Percentiles rank a stretch among this genome's conserved stretches.
phyloP scores from a whole-genome alignment of 805 yeast species.

The Debaryomyces prosopidis region DNA sequence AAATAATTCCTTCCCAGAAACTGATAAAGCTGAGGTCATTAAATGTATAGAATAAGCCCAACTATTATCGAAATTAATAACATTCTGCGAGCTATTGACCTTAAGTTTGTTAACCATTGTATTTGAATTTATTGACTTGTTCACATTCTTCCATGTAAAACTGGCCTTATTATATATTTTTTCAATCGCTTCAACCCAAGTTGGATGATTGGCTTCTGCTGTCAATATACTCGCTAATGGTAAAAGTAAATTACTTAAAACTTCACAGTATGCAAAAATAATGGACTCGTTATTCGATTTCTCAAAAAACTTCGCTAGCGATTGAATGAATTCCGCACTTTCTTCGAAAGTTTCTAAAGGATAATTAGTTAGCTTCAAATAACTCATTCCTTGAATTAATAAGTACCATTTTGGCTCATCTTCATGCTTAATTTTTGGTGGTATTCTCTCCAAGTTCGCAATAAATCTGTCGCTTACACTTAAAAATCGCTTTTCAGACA shows the following conservation, averaged over 20 bases:
- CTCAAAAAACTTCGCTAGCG: slow-evolving; percentile 80
- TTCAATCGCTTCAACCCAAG: slow-evolving; percentile 84
- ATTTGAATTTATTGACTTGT: slow-evolving; percentile 5
- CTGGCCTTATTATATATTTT: slow-evolving; percentile 55
- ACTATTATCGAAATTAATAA: slow-evolving; percentile 16
- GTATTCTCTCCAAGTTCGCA: slow-evolving; percentile 85
- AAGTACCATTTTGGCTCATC: slow-evolving; percentile 63
- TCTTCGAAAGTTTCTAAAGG: slow-evolving; percentile 93
- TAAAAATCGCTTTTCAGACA: slow-evolving; percentile 81
- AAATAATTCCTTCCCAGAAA: slow-evolving; percentile 77
- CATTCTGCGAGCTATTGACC: neutral
- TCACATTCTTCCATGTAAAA: slow-evolving; percentile 44
- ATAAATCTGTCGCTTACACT: slow-evolving; percentile 92
- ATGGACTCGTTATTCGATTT: slow-evolving; percentile 65
- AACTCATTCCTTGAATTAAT: slow-evolving; percentile 89
- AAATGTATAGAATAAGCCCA: slow-evolving; percentile 73
- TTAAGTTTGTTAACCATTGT: neutral
- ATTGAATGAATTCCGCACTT: slow-evolving; percentile 84
- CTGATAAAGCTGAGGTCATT: slow-evolving; percentile 73
- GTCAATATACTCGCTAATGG: slow-evolving; percentile 85
- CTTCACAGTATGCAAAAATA: slow-evolving; percentile 81
- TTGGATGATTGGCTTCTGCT: slow-evolving; percentile 95
- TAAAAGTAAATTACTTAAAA: slow-evolving; percentile 67
- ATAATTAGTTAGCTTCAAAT: slow-evolving; percentile 71
- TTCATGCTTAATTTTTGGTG: slow-evolving; percentile 35